Evolutionary conservation across 352 stramenopile species (phyloP), one percentile per base, ranked within the genome.

Genomic region (Phytophthora colocasiae): DNA sequence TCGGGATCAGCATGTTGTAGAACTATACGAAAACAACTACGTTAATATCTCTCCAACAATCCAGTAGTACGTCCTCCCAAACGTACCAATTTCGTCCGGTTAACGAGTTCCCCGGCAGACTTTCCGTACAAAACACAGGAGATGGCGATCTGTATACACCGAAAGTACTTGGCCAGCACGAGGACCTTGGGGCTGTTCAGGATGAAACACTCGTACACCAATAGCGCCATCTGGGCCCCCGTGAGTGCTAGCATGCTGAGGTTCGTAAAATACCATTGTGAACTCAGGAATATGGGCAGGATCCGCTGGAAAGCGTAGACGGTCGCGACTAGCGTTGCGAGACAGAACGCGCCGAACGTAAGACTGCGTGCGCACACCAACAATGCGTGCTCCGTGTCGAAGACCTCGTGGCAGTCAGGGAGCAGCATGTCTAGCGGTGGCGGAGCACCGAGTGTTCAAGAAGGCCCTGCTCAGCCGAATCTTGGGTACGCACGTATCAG

Each of bases 61-160:
- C 8, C 9, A 17, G 1, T 14, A n/a, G 17, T 14, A 19, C 29
- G 19, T 6, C 6, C 17, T 8, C 41, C 4, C 19, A 17, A 32
- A 60, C 60, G 17, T 58, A 84, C 76, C 66, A 81, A 43, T 41
- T 66, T 66, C 15, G 52, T 68, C 36, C 77, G 75, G 29, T 81
- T 84, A 19, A 83, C 76, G 52, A 90, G 73, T 48, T 90, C 81
- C 29, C 83, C 87, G 14, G 84, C 84, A 17, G 88, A 74, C 43
- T 83, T 85, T 11, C 84, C 84, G 50, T 91, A 92, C 6, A 92
- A 56, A 59, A 90, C 64, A 39, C 84, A 92, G 31, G 84, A 89
- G 10, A 87, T 78, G 9, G 80, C 78, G 51, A 92, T 73, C 54
- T 92, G 84, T 32, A 92, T 44, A 22, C 78, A 83, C 26, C 80